phyloP scores from a whole-genome alignment of 805 yeast genomes.

The Babjeviella inositovora region DNA sequence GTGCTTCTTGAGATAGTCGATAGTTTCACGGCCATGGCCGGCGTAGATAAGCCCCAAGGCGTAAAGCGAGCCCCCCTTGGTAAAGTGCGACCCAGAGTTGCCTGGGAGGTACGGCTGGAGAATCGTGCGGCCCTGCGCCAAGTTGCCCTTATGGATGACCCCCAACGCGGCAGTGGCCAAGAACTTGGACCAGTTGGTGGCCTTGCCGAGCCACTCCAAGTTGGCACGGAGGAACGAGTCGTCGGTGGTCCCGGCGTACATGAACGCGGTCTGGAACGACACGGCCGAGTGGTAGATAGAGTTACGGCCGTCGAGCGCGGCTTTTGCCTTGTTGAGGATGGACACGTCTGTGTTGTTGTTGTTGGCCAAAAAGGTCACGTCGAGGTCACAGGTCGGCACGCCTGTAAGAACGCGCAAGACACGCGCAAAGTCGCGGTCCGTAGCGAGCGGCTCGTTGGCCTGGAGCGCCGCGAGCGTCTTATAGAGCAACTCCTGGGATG shows the following conservation, averaged over 20 bases:
- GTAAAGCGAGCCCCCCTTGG: slow-evolving; percentile 90
- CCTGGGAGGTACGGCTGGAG: slow-evolving; percentile 89
- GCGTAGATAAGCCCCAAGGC: slow-evolving; percentile 92
- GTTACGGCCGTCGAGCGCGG: slow-evolving; percentile 73
- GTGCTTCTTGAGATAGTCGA: slow-evolving; percentile 61
- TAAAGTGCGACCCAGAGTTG: slow-evolving; percentile 60
- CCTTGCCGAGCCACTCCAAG: slow-evolving; percentile 91
- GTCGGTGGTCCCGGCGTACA: slow-evolving; percentile 94
- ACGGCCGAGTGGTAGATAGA: slow-evolving; percentile 94
- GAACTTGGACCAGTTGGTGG: slow-evolving; percentile 97
- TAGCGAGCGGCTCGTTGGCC: slow-evolving; percentile 8
- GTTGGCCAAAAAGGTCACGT: slow-evolving; percentile 72
- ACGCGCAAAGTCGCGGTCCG: slow-evolving; percentile 16
- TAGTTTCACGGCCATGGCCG: slow-evolving; percentile 84
- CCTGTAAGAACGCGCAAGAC: slow-evolving; percentile 70
- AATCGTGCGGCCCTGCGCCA: slow-evolving; percentile 77
- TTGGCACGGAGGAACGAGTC: slow-evolving; percentile 84
- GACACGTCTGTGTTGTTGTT: slow-evolving; percentile 79
- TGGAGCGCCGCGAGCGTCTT: slow-evolving; percentile 25
- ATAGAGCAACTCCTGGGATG: slow-evolving; percentile 76
- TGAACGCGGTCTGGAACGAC: slow-evolving; percentile 84
- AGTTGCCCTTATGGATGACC: slow-evolving; percentile 89
- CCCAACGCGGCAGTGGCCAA: slow-evolving; percentile 97
- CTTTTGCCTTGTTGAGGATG: slow-evolving; percentile 69
- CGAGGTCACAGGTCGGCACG: slow-evolving; percentile 85